These are phyloP conservation scores for Ballota nigra DNA, from an alignment of 257 asterid species.

Conservation along the genomic window DNA sequence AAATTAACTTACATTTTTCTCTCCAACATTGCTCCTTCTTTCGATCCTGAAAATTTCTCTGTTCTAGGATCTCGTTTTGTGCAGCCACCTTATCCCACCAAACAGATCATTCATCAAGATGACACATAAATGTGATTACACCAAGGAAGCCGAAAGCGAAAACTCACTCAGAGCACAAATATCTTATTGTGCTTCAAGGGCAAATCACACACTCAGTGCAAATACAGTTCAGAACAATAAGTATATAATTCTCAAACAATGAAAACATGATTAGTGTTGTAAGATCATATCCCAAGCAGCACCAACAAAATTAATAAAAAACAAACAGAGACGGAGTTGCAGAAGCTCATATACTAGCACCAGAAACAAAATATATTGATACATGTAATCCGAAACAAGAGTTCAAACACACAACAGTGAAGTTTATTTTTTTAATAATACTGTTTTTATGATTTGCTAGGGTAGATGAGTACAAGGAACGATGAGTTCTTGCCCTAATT, in stretches of 20 bases:
- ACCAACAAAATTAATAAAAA: background rate
- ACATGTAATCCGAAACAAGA: background rate
- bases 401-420: background rate
- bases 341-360: background rate
- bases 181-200: background rate
- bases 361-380: background rate
- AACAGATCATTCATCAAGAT: conserved; percentile 4
- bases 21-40: conserved; percentile 1
- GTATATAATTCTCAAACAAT: background rate
- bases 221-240: background rate
- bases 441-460: background rate
- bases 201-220: background rate
- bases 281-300: background rate
- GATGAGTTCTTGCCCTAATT: background rate
- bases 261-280: background rate
- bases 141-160: background rate
- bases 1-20: conserved; percentile 15
- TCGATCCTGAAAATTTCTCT: background rate
- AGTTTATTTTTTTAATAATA: background rate
- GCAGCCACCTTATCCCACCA: background rate
- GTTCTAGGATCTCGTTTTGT: background rate
- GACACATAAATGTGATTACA: background rate
- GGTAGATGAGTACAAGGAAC: background rate
- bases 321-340: background rate
- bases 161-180: background rate